Percentiles rank a stretch among this genome's conserved stretches.
Conservation (phyloP, 2,329 filamentous ascomycete species). For the Salinomyces thailandicus region DNA sequence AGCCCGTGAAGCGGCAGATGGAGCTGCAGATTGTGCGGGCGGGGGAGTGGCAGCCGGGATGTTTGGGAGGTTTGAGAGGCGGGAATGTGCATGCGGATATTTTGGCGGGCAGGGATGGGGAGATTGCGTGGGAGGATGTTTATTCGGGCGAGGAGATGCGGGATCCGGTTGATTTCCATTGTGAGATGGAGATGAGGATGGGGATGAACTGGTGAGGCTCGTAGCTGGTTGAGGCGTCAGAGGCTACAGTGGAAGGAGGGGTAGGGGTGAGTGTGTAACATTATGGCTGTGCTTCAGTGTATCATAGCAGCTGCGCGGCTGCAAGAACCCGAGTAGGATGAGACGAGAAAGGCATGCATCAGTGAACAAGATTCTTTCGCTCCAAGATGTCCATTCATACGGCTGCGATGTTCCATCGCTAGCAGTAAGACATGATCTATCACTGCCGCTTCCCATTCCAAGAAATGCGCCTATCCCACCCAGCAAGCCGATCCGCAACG, state of each 20-base stretch:
- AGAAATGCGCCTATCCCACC: too few species aligned
- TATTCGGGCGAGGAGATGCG: conserved; percentile 65
- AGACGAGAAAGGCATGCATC: too few species aligned
- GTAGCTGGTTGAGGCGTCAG: too few species aligned
- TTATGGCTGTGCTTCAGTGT: conserved; percentile 1
- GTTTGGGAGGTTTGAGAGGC: conserved; percentile 47
- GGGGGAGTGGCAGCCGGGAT: conserved; percentile 68
- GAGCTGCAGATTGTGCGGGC: conserved; percentile 79
- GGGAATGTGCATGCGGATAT: conserved; percentile 79
- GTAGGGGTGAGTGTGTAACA: conserved; percentile 1
- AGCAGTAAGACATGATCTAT: too few species aligned
- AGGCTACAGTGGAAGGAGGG: background rate
- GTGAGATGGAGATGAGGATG: conserved; percentile 88
- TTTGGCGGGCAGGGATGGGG: conserved; percentile 64
- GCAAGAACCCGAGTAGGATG: too few species aligned
- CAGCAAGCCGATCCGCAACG: too few species aligned
- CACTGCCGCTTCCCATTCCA: too few species aligned
- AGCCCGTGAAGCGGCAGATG: conserved; percentile 88
- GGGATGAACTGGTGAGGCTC: conserved; percentile 58
- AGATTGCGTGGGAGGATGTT: conserved; percentile 86
- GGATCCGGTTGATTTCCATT: conserved; percentile 61
- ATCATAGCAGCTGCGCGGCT: background rate
- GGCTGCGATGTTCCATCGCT: too few species aligned
- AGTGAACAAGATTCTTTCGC: too few species aligned
- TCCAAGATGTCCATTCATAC: too few species aligned